Percentiles rank a stretch among this genome's conserved stretches.
Evolutionary conservation across 2,329 filamentous ascomycete species (phyloP).

Genomic region (Aspergillus sclerotialis): DNA sequence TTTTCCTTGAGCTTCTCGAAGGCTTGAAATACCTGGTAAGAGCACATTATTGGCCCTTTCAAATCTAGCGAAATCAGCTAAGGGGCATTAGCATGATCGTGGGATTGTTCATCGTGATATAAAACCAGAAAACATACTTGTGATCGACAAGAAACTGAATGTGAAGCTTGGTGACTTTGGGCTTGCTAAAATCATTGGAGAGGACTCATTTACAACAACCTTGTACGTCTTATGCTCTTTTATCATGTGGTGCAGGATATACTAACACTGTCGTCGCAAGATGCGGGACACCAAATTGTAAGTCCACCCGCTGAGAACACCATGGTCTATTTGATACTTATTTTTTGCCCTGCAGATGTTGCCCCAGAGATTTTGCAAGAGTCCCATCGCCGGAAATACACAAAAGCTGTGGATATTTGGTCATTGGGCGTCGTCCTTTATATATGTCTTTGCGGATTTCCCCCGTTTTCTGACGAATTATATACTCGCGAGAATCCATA

Average conservation of each 20-base stretch:
- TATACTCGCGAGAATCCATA: constrained; percentile 76
- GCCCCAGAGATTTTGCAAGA: constrained; percentile 91
- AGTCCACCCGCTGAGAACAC: constrained; percentile 18
- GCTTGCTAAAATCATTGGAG: constrained; percentile 94
- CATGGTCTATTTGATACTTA: constrained; percentile 2
- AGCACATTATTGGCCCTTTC: too few relatives aligned
- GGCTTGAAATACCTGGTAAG: constrained; percentile 90
- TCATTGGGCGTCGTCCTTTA: constrained; percentile 96
- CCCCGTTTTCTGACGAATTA: constrained; percentile 93
- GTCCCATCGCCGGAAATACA: constrained; percentile 76
- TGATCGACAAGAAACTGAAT: constrained; percentile 75
- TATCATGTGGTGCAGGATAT: neutral
- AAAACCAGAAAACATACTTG: constrained; percentile 91
- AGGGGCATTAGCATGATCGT: constrained; percentile 80
- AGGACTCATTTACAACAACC: constrained; percentile 96
- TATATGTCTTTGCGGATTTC: constrained; percentile 94
- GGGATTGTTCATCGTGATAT: constrained; percentile 97
- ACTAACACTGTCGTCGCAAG: constrained; percentile 27
- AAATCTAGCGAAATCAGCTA: too few relatives aligned
- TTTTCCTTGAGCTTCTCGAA: constrained; percentile 87
- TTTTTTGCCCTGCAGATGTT: constrained; percentile 52
- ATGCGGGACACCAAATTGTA: constrained; percentile 86
- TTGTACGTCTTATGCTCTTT: constrained; percentile 47
- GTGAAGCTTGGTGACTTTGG: constrained; percentile 96
- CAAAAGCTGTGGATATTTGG: constrained; percentile 92